Conservation (phyloP, 2,329 filamentous ascomycete genomes). For the Akanthomyces dipterigenus region DNA sequence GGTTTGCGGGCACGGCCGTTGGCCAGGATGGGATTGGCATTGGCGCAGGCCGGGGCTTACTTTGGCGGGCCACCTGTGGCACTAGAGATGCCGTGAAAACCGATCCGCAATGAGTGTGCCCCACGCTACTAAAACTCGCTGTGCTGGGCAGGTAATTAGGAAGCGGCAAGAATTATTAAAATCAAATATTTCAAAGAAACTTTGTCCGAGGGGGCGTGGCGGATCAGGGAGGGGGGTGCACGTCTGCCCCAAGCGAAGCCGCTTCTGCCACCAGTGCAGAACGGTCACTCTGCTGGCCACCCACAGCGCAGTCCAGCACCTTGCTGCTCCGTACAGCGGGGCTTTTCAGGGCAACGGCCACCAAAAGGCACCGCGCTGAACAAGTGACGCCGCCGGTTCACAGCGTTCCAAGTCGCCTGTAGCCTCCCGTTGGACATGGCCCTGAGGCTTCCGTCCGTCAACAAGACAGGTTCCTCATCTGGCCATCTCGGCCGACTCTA, state of each 20-base stretch:
- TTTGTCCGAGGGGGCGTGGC: neutral
- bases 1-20: conserved; percentile 10
- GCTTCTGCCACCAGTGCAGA: too few species aligned
- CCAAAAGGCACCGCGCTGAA: neutral
- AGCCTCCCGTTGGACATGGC: neutral
- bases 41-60: conserved; percentile 9
- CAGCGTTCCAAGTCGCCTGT: neutral
- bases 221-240: neutral
- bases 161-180: neutral
- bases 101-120: conserved; percentile 4
- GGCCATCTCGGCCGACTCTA: neutral
- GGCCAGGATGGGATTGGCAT: conserved; percentile 7
- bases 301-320: too few species aligned
- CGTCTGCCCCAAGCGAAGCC: too few species aligned
- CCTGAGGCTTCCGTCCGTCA: neutral
- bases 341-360: neutral
- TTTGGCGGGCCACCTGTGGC: conserved; percentile 6
- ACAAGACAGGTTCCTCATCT: neutral
- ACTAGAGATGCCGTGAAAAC: conserved; percentile 14
- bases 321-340: neutral
- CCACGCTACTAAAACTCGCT: conserved; percentile 2
- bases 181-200: conserved; percentile 4
- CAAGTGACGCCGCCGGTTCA: neutral
- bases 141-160: neutral
- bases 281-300: too few species aligned